Evolutionary conservation across 106 monocot genomes (phyloP).

Genomic region (Acanthochlamys bracteata): DNA sequence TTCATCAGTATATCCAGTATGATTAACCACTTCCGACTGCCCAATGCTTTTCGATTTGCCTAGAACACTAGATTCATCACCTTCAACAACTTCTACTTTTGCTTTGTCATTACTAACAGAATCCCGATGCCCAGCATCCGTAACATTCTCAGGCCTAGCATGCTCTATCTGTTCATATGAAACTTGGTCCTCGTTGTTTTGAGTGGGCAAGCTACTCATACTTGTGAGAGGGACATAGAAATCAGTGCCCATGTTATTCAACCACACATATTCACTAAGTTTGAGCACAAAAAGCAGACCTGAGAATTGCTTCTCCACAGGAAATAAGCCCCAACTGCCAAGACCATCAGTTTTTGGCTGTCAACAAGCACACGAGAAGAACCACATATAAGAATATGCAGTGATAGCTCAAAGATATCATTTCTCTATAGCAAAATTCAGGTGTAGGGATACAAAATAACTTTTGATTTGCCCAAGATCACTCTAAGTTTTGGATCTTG

Average conservation of each 20-base stretch:
- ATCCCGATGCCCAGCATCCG: not conserved
- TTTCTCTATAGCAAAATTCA: too few species aligned
- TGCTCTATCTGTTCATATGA: constrained; percentile 3
- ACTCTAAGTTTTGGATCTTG: too few species aligned
- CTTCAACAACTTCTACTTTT: not conserved
- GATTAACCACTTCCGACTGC: constrained; percentile 8
- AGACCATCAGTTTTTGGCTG: constrained; percentile 61
- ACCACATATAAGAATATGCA: constrained; percentile 16
- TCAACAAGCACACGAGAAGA: constrained; percentile 13
- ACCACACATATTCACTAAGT: constrained; percentile 71
- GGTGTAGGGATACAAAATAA: too few species aligned
- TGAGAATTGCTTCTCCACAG: constrained; percentile 40
- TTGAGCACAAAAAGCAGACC: constrained; percentile 85
- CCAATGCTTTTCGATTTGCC: constrained; percentile 8
- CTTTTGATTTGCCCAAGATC: too few species aligned
- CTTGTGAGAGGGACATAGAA: constrained; percentile 69
- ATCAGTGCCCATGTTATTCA: constrained; percentile 73
- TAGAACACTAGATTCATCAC: not conserved
- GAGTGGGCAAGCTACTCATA: constrained; percentile 20
- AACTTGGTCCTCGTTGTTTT: constrained; percentile 17
- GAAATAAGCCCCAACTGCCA: constrained; percentile 63
- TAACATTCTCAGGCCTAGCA: not conserved
- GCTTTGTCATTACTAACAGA: not conserved
- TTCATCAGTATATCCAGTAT: constrained; percentile 42
- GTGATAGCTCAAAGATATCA: too few species aligned